These are phyloP conservation scores for Aspergillus nomiae DNA, from an alignment of 2,329 filamentous ascomycete species.

Conservation along the genomic window DNA sequence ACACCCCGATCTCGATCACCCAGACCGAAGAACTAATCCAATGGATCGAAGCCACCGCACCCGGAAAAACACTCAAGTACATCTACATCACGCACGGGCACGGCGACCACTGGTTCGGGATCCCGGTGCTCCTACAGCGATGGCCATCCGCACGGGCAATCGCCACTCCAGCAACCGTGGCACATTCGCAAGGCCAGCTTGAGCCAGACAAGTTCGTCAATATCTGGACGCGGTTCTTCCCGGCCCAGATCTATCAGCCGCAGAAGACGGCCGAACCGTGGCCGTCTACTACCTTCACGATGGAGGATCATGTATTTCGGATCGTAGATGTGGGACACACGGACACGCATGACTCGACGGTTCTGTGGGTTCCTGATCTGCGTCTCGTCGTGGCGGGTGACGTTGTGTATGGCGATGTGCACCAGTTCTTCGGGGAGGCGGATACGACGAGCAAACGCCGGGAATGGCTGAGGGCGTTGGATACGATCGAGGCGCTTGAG, in stretches of 20 bases:
- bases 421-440: slow-evolving; percentile 39
- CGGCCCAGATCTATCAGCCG: background rate
- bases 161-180: slow-evolving; percentile 14
- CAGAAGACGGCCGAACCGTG: background rate
- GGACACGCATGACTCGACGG: slow-evolving; percentile 35
- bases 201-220: background rate
- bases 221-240: background rate
- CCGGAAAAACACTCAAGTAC: slow-evolving; percentile 29
- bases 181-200: background rate
- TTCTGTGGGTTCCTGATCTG: slow-evolving; percentile 39
- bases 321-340: slow-evolving; percentile 29
- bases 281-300: background rate
- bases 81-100: slow-evolving; percentile 49
- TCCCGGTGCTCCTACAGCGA: slow-evolving; percentile 27
- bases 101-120: slow-evolving; percentile 45
- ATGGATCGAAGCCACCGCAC: slow-evolving; percentile 40
- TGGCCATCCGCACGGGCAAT: slow-evolving; percentile 29
- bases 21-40: slow-evolving; percentile 34
- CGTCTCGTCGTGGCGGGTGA: slow-evolving; percentile 42
- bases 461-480: slow-evolving; percentile 37
- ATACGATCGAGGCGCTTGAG: slow-evolving; percentile 33
- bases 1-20: slow-evolving; percentile 33
- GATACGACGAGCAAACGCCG: slow-evolving; percentile 33
- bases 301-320: slow-evolving; percentile 9
- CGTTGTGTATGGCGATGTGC: slow-evolving; percentile 41